phyloP scores from a whole-genome alignment of 2,329 filamentous ascomycete species.

The Fusarium praegraminearum region DNA sequence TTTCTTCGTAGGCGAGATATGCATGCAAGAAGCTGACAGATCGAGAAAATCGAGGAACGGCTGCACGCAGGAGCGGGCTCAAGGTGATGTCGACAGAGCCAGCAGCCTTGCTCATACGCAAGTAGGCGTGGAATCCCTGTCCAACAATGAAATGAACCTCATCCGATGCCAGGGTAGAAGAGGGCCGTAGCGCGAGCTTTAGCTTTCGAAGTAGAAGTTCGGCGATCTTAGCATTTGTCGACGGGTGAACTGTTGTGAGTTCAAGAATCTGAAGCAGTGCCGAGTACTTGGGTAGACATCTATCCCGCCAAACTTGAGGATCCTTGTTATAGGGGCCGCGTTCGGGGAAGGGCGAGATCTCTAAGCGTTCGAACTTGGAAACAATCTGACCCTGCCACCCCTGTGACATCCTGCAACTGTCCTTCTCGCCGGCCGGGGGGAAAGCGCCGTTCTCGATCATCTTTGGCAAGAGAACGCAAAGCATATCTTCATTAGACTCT shows the following conservation, averaged over 20 bases:
- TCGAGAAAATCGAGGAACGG: slow-evolving; percentile 74
- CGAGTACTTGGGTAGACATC: slow-evolving; percentile 75
- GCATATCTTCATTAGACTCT: slow-evolving; percentile 71
- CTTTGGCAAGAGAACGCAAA: slow-evolving; percentile 76
- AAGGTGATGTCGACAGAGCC: slow-evolving; percentile 69
- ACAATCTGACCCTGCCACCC: slow-evolving; percentile 81
- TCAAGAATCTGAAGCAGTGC: slow-evolving; percentile 73
- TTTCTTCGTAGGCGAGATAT: slow-evolving; percentile 67
- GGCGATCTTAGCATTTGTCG: slow-evolving; percentile 74
- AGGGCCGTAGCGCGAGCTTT: slow-evolving; percentile 72
- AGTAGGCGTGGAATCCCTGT: slow-evolving; percentile 79
- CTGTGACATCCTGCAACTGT: slow-evolving; percentile 69
- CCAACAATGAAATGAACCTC: slow-evolving; percentile 80
- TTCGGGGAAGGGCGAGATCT: slow-evolving; percentile 74
- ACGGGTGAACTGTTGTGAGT: slow-evolving; percentile 72
- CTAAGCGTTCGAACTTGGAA: slow-evolving; percentile 74
- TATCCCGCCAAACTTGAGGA: slow-evolving; percentile 70
- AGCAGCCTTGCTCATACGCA: slow-evolving; percentile 72
- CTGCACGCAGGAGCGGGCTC: slow-evolving; percentile 74
- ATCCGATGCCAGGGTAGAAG: slow-evolving; percentile 68
- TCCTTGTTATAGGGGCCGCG: slow-evolving; percentile 72
- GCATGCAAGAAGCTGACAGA: slow-evolving; percentile 75
- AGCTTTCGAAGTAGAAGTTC: slow-evolving; percentile 75
- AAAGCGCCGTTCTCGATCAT: slow-evolving; percentile 70
- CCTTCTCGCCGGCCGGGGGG: slow-evolving; percentile 63